phyloP scores from a whole-genome alignment of 179 eudicot species.

The Vitellaria paradoxa region DNA sequence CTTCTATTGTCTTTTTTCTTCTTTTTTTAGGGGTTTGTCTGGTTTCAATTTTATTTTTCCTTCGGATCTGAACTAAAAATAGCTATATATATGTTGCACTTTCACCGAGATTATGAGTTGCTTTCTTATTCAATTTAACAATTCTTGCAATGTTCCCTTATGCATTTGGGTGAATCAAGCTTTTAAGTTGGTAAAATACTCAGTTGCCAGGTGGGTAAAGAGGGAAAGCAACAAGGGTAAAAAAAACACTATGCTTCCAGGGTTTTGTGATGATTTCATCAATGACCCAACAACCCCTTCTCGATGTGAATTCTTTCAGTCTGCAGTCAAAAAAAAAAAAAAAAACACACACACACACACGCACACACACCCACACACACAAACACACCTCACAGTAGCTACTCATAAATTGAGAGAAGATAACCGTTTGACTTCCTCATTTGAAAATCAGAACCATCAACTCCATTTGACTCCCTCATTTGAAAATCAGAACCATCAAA shows the following conservation, averaged over 20 bases:
- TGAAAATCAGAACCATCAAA: too few relatives aligned
- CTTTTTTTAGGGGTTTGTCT: not conserved
- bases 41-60: too few relatives aligned
- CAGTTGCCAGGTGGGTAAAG: not conserved
- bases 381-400: too few relatives aligned
- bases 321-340: not conserved
- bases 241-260: not conserved
- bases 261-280: not conserved
- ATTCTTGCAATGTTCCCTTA: constrained; percentile 5
- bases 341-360: too few relatives aligned
- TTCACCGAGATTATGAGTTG: too few relatives aligned
- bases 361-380: too few relatives aligned
- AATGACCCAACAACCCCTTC: not conserved
- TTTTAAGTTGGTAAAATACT: not conserved
- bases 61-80: not conserved
- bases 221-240: not conserved
- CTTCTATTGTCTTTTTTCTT: not conserved
- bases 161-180: not conserved
- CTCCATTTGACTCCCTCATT: too few relatives aligned
- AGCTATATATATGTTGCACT: not conserved
- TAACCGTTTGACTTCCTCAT: too few relatives aligned
- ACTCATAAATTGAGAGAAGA: too few relatives aligned
- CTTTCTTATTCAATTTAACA: not conserved
- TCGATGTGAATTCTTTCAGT: not conserved
- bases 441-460: too few relatives aligned